Conservation (phyloP, 345 rosid genomes). For the Syzygium jambos region DNA sequence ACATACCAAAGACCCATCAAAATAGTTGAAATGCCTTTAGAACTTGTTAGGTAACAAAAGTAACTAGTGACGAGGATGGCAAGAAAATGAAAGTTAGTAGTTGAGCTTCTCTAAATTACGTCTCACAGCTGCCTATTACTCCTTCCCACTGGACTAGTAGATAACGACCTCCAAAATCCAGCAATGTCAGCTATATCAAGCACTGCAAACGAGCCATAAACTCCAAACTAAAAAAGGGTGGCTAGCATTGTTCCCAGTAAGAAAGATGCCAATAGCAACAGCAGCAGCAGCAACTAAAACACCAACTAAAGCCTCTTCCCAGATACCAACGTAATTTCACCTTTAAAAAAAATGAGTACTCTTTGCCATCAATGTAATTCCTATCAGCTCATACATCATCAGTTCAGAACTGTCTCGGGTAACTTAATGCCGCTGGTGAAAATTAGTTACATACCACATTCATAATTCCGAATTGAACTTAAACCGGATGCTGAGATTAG, state of each 20-base stretch:
- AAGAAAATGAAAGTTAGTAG: background rate
- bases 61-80: background rate
- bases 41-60: background rate
- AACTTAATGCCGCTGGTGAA: background rate
- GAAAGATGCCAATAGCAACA: background rate
- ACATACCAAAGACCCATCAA: background rate
- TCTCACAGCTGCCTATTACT: background rate
- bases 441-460: constrained; percentile 51
- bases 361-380: background rate
- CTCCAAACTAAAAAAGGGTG: background rate
- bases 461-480: constrained; percentile 85
- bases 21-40: background rate
- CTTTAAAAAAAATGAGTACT: background rate
- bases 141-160: background rate
- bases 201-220: background rate
- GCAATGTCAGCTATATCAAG: background rate
- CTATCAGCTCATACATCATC: background rate
- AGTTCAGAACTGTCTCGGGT: background rate
- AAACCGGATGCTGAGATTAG: constrained; percentile 83
- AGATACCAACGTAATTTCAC: background rate
- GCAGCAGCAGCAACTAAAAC: background rate
- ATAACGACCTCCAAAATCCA: background rate
- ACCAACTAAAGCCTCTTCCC: background rate
- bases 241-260: background rate
- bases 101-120: background rate